These are phyloP conservation scores for Candida succiphila DNA, from an alignment of 805 yeast species.

Conservation along the genomic window DNA sequence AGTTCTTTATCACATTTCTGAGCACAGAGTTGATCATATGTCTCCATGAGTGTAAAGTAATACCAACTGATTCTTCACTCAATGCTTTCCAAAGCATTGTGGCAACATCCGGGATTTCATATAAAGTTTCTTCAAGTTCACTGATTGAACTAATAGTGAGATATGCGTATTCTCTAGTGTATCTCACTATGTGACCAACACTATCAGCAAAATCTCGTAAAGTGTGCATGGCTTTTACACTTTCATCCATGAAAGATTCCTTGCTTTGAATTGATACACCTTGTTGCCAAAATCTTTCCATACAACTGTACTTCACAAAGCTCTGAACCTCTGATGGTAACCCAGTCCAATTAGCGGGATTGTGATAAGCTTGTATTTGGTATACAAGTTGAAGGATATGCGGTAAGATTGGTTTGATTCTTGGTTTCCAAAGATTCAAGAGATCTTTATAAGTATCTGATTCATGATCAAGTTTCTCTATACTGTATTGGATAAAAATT, in stretches of 20 bases:
- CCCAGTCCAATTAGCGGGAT: conserved; percentile 84
- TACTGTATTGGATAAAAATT: conserved; percentile 88
- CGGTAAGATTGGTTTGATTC: conserved; percentile 86
- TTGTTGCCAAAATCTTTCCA: conserved; percentile 97
- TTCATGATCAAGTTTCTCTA: conserved; percentile 78
- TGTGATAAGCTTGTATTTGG: conserved; percentile 90
- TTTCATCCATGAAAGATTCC: conserved; percentile 91
- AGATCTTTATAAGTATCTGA: conserved; percentile 64
- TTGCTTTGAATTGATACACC: conserved; percentile 92
- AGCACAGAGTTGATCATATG: conserved; percentile 89
- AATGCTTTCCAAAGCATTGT: conserved; percentile 72
- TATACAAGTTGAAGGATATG: conserved; percentile 78
- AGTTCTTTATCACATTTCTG: conserved; percentile 77
- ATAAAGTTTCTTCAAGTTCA: conserved; percentile 80
- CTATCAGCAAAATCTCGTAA: conserved; percentile 95
- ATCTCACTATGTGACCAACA: conserved; percentile 90
- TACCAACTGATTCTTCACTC: conserved; percentile 77
- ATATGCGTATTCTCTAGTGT: conserved; percentile 93
- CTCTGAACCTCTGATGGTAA: conserved; percentile 85
- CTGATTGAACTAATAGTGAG: conserved; percentile 83
- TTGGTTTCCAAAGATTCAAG: conserved; percentile 80
- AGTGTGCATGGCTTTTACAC: conserved; percentile 87
- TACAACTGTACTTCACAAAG: conserved; percentile 81
- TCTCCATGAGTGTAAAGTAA: conserved; percentile 93
- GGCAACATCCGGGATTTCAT: conserved; percentile 78